These are phyloP conservation scores for Corallochytrium limacisporum DNA, from an alignment of 78 protist species.

Conservation along the genomic window DNA sequence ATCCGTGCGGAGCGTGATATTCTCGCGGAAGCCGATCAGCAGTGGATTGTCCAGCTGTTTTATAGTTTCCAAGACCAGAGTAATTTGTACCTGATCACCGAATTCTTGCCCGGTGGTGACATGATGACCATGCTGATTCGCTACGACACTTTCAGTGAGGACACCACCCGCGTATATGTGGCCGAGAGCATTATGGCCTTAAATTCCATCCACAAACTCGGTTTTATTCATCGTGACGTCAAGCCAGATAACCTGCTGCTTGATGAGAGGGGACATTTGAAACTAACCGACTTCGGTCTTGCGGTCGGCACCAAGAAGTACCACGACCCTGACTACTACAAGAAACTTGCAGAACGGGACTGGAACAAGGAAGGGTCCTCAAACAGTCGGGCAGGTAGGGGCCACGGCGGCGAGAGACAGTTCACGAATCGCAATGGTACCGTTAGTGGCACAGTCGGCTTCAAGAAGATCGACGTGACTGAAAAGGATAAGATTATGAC, in stretches of 20 bases:
- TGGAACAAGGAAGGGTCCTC: background rate
- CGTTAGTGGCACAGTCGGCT: background rate
- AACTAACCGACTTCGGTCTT: slow-evolving; percentile 25
- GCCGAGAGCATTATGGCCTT: slow-evolving; percentile 65
- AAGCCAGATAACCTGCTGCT: slow-evolving; percentile 72
- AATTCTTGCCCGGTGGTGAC: slow-evolving; percentile 34
- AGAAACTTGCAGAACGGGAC: background rate
- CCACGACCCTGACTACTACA: background rate
- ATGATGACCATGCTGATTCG: slow-evolving; percentile 26
- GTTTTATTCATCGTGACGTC: slow-evolving; percentile 60
- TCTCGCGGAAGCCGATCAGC: slow-evolving; percentile 38
- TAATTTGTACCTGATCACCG: slow-evolving; percentile 27
- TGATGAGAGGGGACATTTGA: slow-evolving; percentile 12
- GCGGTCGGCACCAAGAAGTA: slow-evolving; percentile 9
- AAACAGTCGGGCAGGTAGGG: too few species aligned
- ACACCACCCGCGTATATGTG: slow-evolving; percentile 49
- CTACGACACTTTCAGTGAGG: slow-evolving; percentile 21
- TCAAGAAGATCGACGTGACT: background rate
- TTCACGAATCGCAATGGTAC: background rate
- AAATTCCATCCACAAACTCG: slow-evolving; percentile 48
- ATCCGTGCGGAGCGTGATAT: slow-evolving; percentile 70
- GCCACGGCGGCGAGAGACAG: background rate
- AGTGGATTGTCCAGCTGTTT: slow-evolving; percentile 60
- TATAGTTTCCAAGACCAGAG: slow-evolving; percentile 56
- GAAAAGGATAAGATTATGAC: slow-evolving; percentile 15